Conservation (phyloP, 441 rosid genomes). For the Pelargonium myrrhifolium region DNA sequence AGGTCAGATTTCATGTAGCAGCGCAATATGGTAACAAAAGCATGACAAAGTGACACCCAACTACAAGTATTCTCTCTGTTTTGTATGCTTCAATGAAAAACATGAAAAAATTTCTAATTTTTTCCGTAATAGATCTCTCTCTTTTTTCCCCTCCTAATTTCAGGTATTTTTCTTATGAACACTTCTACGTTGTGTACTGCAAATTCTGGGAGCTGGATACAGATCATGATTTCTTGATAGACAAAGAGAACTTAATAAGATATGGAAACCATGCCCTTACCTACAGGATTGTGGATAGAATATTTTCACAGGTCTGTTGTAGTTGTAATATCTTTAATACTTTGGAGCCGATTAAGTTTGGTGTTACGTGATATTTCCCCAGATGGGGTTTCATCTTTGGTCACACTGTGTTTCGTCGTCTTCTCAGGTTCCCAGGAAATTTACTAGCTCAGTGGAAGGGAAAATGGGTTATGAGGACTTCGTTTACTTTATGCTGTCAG, state of each 20-base stretch:
- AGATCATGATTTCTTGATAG: conserved; percentile 93
- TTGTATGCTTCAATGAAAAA: too few species aligned
- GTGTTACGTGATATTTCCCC: background rate
- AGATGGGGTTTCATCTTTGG: background rate
- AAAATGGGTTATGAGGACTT: conserved; percentile 99
- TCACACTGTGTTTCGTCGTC: conserved; percentile 13
- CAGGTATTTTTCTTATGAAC: conserved; percentile 96
- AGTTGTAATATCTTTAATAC: background rate
- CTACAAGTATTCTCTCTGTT: background rate
- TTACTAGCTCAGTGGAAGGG: conserved; percentile 81
- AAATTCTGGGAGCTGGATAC: conserved; percentile 98
- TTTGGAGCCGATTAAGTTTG: background rate
- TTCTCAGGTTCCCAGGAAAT: conserved; percentile 73
- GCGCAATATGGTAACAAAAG: background rate
- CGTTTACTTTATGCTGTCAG: conserved; percentile 89
- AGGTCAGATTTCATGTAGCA: too few species aligned
- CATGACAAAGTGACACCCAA: background rate
- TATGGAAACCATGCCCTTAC: conserved; percentile 99
- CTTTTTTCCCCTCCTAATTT: background rate
- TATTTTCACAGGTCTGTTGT: conserved; percentile 87
- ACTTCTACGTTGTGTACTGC: conserved; percentile 97
- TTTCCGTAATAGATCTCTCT: background rate
- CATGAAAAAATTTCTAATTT: too few species aligned
- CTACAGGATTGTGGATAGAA: conserved; percentile 91
- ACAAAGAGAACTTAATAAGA: conserved; percentile 95